Conservation (phyloP, 805 yeast species). For the Pichia pseudocactophila region DNA sequence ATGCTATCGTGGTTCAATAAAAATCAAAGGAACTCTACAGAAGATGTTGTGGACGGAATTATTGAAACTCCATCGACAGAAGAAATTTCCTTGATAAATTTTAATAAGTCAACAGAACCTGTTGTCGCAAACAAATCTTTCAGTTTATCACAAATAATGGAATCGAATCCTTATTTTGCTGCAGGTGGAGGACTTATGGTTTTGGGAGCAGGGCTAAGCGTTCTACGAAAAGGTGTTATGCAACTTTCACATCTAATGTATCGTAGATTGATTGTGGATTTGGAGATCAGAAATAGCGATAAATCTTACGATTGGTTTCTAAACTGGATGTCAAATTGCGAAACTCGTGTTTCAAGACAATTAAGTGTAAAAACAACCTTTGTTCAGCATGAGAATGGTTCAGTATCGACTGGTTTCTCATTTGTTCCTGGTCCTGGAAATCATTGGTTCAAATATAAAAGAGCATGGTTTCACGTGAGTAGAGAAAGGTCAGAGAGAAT, state of each 20-base stretch:
- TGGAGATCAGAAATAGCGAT: slow-evolving; percentile 89
- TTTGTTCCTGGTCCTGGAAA: slow-evolving; percentile 97
- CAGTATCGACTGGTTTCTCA: slow-evolving; percentile 77
- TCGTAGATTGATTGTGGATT: slow-evolving; percentile 78
- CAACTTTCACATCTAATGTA: slow-evolving; percentile 61
- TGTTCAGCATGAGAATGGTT: slow-evolving; percentile 86
- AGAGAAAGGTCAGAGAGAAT: slow-evolving; percentile 87
- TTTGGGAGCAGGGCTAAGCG: slow-evolving; percentile 80
- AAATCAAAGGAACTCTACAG: no score
- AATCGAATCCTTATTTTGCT: slow-evolving; percentile 83
- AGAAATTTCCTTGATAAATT: slow-evolving; percentile 41
- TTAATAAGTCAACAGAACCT: slow-evolving; percentile 9
- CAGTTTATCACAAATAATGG: slow-evolving; percentile 31
- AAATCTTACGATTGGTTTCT: slow-evolving; percentile 91
- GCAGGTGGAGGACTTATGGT: slow-evolving; percentile 98
- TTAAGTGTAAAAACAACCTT: slow-evolving; percentile 82
- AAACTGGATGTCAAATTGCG: slow-evolving; percentile 89
- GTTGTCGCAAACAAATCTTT: neutral
- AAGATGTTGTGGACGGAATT: slow-evolving; percentile 6
- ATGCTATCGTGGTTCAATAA: no score
- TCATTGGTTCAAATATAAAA: slow-evolving; percentile 76
- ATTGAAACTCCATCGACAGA: slow-evolving; percentile 15
- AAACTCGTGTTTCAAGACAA: slow-evolving; percentile 69
- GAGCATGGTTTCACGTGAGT: slow-evolving; percentile 80
- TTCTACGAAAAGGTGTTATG: slow-evolving; percentile 60